phyloP scores from a whole-genome alignment of 257 asterid genomes.

The Anisodus acutangulus region DNA sequence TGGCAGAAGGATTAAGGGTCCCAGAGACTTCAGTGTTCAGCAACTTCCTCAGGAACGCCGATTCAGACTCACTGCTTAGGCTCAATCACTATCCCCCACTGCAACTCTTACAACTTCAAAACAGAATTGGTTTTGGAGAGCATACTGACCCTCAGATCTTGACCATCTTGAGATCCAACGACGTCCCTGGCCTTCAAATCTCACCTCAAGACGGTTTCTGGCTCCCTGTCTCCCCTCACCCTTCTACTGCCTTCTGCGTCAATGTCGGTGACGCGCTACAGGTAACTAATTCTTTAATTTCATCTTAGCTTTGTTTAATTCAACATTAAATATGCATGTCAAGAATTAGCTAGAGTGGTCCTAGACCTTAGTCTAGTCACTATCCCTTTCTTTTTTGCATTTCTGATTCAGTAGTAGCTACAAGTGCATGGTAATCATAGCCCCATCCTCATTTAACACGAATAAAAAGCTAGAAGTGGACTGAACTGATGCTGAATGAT shows the following conservation, averaged over 20 bases:
- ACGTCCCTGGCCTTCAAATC: slow-evolving; percentile 62
- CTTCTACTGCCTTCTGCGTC: slow-evolving; percentile 51
- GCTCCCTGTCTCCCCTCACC: slow-evolving; percentile 62
- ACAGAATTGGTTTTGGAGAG: slow-evolving; percentile 71
- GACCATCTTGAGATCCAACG: slow-evolving; percentile 69
- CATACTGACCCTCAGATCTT: slow-evolving; percentile 94
- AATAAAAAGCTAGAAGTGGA: slow-evolving; percentile 28
- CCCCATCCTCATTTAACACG: slow-evolving; percentile 18
- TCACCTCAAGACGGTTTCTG: slow-evolving; percentile 60
- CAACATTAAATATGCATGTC: neutral
- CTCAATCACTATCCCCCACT: slow-evolving; percentile 71
- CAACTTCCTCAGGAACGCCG: slow-evolving; percentile 49
- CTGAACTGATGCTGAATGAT: slow-evolving; percentile 2
- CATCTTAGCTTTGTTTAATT: too few species aligned
- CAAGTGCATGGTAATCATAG: slow-evolving; percentile 32
- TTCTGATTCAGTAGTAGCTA: neutral
- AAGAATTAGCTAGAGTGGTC: neutral
- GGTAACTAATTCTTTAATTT: slow-evolving; percentile 38
- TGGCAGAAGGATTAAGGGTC: slow-evolving; percentile 56
- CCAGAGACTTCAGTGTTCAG: slow-evolving; percentile 47
- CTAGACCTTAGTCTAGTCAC: neutral
- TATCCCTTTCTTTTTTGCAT: neutral
- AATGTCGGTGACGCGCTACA: slow-evolving; percentile 82
- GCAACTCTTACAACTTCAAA: neutral
- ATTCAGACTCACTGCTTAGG: slow-evolving; percentile 63